Base-by-base conservation (phyloP, 1,139 yeast species). In the Pichia sp. region DNA sequence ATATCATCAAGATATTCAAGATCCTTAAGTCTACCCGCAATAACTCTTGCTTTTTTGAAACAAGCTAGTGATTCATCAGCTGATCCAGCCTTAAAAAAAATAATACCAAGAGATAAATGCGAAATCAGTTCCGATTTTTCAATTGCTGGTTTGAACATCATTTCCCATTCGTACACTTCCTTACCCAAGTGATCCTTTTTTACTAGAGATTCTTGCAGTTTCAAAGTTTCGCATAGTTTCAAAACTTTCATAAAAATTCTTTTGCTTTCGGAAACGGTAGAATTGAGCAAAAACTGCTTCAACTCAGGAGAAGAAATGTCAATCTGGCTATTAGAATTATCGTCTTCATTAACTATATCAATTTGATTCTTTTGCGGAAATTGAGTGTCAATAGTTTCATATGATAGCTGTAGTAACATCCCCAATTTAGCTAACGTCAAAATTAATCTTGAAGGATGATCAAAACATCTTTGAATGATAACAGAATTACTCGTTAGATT, bases 101-200 rank as follows among this genome's bases (percentile, higher is more conserved):
- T 45, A 33, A 50, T 37, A 6, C 55, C 57, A n/a, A 54, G 37
- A 3, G 55, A 54, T 10, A 49, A 48, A 32, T 53, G 36, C 3
- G 57, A 49, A 16, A 54, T 54, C 55, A 54, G 52, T 41, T 50
- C 55, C 8, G 54, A 45, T 28, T 41, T 48, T 7, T 52, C 55
- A n/a, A 53, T 37, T 5, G 54, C 52, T 5, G 52, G 45, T 33
- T 49, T 49, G 23, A 44, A 52, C 42, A 48, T 37, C 23, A 45
- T 42, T 34, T 49, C 49, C 45, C 50, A 43, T 36, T 49, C 42
- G 7, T 45, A 47, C 6, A 46, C 40, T 40, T 45, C 42, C 10
- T 43, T 36, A 6, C 45, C 43, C 26, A 48, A 28, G 27, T 47
- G 49, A 29, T 47, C 41, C 2, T 42, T 26, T 23, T 40, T 41